Percentiles rank a stretch among this genome's conserved stretches.
Evolutionary conservation across 2,329 filamentous ascomycete genomes (phyloP).

Genomic region (Ustulina deusta): DNA sequence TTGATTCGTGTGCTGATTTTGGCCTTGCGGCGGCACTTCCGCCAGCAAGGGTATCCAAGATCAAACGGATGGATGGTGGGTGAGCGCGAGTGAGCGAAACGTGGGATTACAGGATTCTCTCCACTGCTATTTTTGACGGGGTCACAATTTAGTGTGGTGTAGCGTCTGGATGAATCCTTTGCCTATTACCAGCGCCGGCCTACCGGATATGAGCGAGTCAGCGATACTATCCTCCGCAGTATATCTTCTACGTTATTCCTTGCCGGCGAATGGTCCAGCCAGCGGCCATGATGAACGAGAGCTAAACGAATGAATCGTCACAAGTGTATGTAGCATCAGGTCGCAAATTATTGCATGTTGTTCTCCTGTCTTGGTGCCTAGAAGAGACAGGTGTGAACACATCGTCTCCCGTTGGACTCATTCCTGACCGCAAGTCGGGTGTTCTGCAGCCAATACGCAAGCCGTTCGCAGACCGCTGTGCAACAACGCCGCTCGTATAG

Average conservation of each 20-base stretch:
- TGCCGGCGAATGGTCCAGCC: background rate
- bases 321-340: constrained; percentile 20
- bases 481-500: constrained; percentile 43
- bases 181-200: constrained; percentile 35
- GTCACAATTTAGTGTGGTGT: constrained; percentile 32
- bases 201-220: constrained; percentile 23
- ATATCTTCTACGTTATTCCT: constrained; percentile 7
- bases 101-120: constrained; percentile 39
- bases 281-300: constrained; percentile 7
- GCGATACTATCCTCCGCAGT: constrained; percentile 4
- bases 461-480: constrained; percentile 44
- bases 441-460: constrained; percentile 45
- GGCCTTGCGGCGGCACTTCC: constrained; percentile 34
- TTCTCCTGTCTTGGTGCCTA: constrained; percentile 20
- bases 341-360: constrained; percentile 32
- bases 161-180: constrained; percentile 34
- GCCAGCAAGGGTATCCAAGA: constrained; percentile 24
- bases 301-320: constrained; percentile 3
- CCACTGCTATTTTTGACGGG: constrained; percentile 42
- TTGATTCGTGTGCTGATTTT: constrained; percentile 23
- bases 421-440: constrained; percentile 46
- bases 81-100: constrained; percentile 33
- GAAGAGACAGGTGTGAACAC: constrained; percentile 27
- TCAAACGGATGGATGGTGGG: constrained; percentile 28
- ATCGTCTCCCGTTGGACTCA: constrained; percentile 26